phyloP scores from a whole-genome alignment of 2,329 filamentous ascomycete genomes.

The Metarhizium rileyi region DNA sequence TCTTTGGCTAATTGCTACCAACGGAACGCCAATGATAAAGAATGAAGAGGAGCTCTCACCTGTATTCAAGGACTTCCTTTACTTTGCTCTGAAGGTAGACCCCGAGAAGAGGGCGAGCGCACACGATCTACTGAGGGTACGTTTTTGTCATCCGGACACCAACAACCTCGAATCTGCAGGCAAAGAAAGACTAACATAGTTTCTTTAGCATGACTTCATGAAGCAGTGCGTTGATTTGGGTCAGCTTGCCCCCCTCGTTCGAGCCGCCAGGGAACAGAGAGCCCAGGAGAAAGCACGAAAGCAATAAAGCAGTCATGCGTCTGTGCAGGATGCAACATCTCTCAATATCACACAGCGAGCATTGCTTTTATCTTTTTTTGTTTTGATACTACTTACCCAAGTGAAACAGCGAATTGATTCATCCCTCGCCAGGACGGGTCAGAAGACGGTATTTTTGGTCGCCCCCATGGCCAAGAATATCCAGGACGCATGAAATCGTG shows the following conservation, averaged over 20 bases:
- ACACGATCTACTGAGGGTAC: constrained; percentile 83
- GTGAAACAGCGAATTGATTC: not conserved
- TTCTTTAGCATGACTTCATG: constrained; percentile 71
- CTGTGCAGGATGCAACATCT: not conserved
- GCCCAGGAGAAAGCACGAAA: constrained; percentile 76
- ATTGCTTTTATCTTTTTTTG: constrained; percentile 4
- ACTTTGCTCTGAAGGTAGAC: constrained; percentile 90
- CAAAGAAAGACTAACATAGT: constrained; percentile 1
- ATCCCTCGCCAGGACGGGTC: not conserved
- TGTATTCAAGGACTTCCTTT: constrained; percentile 84
- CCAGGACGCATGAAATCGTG: not conserved
- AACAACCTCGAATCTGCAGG: not conserved
- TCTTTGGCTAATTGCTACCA: constrained; percentile 92
- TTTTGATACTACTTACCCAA: not conserved
- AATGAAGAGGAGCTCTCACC: constrained; percentile 74
- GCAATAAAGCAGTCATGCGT: constrained; percentile 16
- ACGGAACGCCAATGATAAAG: constrained; percentile 91
- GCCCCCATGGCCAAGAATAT: not conserved
- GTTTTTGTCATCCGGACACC: constrained; percentile 19
- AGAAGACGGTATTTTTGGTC: not conserved
- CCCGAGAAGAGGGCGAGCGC: constrained; percentile 94
- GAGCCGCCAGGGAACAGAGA: constrained; percentile 73
- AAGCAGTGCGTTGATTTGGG: constrained; percentile 61
- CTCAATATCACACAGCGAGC: constrained; percentile 5
- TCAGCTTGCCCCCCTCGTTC: constrained; percentile 77